These are phyloP conservation scores for Canavalia gladiata DNA, from an alignment of 306 rosid genomes.

Conservation along the genomic window DNA sequence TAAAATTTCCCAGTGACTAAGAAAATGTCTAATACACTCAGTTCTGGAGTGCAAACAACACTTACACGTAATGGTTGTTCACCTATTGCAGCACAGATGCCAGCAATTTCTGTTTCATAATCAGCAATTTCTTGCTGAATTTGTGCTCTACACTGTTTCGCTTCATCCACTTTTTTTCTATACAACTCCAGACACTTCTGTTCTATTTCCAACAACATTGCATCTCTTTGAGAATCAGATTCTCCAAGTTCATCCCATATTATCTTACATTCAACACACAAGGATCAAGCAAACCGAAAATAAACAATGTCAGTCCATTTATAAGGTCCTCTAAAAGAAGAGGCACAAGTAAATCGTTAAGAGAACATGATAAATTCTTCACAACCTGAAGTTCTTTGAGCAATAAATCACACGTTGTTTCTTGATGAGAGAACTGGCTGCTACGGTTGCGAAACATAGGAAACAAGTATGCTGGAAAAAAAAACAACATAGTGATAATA, in stretches of 20 bases:
- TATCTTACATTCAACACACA: constrained; percentile 55
- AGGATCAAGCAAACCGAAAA: constrained; percentile 32
- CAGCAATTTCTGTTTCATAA: constrained; percentile 63
- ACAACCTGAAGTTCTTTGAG: constrained; percentile 82
- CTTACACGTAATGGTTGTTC: constrained; percentile 63
- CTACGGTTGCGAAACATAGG: constrained; percentile 58
- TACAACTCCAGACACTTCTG: constrained; percentile 69
- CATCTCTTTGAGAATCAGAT: constrained; percentile 60
- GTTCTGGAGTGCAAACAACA: constrained; percentile 35
- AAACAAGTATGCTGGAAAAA: constrained; percentile 47
- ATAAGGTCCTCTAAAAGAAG: constrained; percentile 3
- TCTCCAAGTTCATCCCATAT: constrained; percentile 92
- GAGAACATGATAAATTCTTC: constrained; percentile 19
- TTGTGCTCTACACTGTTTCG: constrained; percentile 61
- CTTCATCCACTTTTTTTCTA: constrained; percentile 65
- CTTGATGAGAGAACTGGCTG: constrained; percentile 56
- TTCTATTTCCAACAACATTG: constrained; percentile 69
- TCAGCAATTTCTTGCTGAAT: constrained; percentile 65
- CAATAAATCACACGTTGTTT: constrained; percentile 61
- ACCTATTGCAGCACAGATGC: constrained; percentile 64
- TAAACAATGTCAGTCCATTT: background rate
- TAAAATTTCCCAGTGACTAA: constrained; percentile 12
- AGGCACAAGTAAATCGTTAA: background rate
- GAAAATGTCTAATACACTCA: constrained; percentile 14
- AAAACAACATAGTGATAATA: background rate